phyloP scores from a whole-genome alignment of 1,139 yeast species.

The Arxiozyma heterogenica region DNA sequence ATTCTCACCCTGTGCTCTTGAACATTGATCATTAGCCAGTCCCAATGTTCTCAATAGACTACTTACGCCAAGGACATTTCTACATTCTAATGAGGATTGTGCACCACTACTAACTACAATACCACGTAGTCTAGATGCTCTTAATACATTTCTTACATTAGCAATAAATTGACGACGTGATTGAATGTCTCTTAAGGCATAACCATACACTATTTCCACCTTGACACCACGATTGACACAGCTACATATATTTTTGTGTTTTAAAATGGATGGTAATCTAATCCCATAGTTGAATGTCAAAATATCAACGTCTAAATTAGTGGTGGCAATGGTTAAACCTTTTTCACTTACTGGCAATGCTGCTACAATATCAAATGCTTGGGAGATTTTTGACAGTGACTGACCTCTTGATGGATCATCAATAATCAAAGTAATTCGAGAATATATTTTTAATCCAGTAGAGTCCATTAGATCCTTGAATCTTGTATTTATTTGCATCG shows the following conservation, averaged over 20 bases:
- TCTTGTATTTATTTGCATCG: constrained; percentile 21
- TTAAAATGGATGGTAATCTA: constrained; percentile 66
- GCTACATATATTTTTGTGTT: constrained; percentile 76
- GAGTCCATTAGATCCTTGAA: constrained; percentile 23
- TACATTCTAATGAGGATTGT: constrained; percentile 42
- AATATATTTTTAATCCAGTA: constrained; percentile 48
- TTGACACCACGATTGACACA: constrained; percentile 71
- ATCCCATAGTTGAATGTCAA: constrained; percentile 61
- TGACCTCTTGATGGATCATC: constrained; percentile 76
- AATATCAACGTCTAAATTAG: constrained; percentile 57
- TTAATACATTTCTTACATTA: constrained; percentile 64
- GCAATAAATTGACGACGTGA: constrained; percentile 54
- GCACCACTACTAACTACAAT: constrained; percentile 76
- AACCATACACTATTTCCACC: constrained; percentile 67
- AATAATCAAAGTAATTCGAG: constrained; percentile 65
- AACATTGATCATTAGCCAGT: constrained; percentile 42
- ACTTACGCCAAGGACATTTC: constrained; percentile 61
- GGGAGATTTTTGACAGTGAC: constrained; percentile 52
- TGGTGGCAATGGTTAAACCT: constrained; percentile 64
- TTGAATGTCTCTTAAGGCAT: constrained; percentile 38
- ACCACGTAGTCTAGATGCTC: constrained; percentile 79
- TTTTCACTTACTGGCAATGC: constrained; percentile 75
- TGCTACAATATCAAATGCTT: constrained; percentile 69
- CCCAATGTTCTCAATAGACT: constrained; percentile 66
- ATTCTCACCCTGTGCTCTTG: constrained; percentile 48